Evolutionary conservation across 345 rosid genomes (phyloP).

Genomic region (Acer campestre): DNA sequence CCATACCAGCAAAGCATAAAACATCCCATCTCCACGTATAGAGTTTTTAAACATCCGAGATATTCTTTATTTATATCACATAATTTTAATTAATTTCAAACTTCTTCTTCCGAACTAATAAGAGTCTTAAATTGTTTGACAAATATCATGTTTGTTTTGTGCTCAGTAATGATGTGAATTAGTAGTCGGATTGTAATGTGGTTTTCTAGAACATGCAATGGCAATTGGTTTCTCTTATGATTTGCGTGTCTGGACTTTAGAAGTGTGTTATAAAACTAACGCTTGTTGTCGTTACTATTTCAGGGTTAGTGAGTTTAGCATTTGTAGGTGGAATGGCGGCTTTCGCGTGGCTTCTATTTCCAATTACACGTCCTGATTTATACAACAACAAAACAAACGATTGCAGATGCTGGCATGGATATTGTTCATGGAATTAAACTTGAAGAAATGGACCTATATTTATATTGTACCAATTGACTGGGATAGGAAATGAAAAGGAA

Average conservation of each 20-base stretch:
- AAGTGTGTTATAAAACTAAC: slow-evolving; percentile 5
- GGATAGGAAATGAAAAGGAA: not conserved
- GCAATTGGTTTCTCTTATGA: too few relatives aligned
- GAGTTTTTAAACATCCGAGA: too few relatives aligned
- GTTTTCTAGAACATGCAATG: too few relatives aligned
- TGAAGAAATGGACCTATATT: not conserved
- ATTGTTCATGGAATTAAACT: slow-evolving; percentile 66
- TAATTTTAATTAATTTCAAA: too few relatives aligned
- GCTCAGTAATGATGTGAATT: too few relatives aligned
- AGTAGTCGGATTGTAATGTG: too few relatives aligned
- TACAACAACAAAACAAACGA: slow-evolving; percentile 54
- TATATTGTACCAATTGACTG: not conserved
- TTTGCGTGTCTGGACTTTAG: too few relatives aligned
- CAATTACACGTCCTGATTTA: slow-evolving; percentile 61
- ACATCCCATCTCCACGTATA: too few relatives aligned
- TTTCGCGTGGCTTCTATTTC: slow-evolving; percentile 62
- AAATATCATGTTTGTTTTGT: too few relatives aligned
- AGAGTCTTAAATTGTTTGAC: too few relatives aligned
- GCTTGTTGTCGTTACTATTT: not conserved
- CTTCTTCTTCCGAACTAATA: too few relatives aligned
- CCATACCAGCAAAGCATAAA: not conserved
- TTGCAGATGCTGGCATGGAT: slow-evolving; percentile 82
- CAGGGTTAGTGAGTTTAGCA: slow-evolving; percentile 66
- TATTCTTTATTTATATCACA: too few relatives aligned
- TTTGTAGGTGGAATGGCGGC: slow-evolving; percentile 56